phyloP scores from a whole-genome alignment of 2,329 filamentous ascomycete species.

The Xylariaceae sp. region DNA sequence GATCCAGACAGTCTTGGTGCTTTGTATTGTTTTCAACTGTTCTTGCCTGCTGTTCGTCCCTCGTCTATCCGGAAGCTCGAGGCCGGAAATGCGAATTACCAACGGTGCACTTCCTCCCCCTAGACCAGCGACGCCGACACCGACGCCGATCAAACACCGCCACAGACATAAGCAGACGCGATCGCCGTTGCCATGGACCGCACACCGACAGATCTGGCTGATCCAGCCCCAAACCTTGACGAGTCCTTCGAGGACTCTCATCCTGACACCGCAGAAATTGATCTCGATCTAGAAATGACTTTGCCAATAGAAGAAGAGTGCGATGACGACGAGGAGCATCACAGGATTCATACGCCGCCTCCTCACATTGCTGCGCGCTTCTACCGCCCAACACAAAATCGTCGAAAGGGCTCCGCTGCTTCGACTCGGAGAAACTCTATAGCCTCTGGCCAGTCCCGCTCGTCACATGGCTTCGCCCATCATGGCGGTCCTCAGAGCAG shows the following conservation, averaged over 20 bases:
- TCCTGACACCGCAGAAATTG: slow-evolving; percentile 28
- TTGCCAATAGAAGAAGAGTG: slow-evolving; percentile 33
- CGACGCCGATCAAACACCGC: not conserved
- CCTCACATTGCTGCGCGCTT: slow-evolving; percentile 75
- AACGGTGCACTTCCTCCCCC: slow-evolving; percentile 18
- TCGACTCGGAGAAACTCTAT: slow-evolving; percentile 77
- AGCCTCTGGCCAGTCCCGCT: slow-evolving; percentile 68
- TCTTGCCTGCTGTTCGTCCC: slow-evolving; percentile 3
- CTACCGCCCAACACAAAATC: slow-evolving; percentile 60
- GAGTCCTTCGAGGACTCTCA: slow-evolving; percentile 33
- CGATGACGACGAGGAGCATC: slow-evolving; percentile 18
- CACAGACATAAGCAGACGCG: not conserved
- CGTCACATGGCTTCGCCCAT: slow-evolving; percentile 54
- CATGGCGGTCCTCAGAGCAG: slow-evolving; percentile 63
- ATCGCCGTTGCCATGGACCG: slow-evolving; percentile 38
- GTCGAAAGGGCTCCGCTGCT: slow-evolving; percentile 69
- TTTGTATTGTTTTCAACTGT: slow-evolving; percentile 8
- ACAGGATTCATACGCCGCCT: slow-evolving; percentile 56
- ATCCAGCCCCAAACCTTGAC: slow-evolving; percentile 38
- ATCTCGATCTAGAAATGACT: slow-evolving; percentile 31
- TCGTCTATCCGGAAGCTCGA: slow-evolving; percentile 19
- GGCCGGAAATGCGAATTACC: slow-evolving; percentile 19
- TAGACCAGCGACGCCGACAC: slow-evolving; percentile 7
- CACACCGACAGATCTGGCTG: slow-evolving; percentile 38
- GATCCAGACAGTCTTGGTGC: slow-evolving; percentile 1